Conservation (phyloP, 2,329 filamentous ascomycete genomes). For the Aureobasidium sp. region DNA sequence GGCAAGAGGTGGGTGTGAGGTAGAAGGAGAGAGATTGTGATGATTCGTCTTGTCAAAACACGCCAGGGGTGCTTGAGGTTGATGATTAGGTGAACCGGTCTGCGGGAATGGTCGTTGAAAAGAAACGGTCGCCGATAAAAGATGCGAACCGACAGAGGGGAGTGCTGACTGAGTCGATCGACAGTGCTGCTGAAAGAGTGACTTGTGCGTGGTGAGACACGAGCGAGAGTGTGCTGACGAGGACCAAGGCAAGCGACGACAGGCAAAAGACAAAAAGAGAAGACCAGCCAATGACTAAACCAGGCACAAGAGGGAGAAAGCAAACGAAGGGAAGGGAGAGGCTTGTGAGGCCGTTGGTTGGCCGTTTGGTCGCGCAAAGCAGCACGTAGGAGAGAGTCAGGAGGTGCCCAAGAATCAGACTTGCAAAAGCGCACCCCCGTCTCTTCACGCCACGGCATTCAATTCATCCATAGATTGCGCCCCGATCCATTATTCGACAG, state of each 20-base stretch:
- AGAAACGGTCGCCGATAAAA: conserved; percentile 5
- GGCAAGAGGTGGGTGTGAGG: not conserved
- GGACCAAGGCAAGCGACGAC: not conserved
- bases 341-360: conserved; percentile 7
- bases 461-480: conserved; percentile 2
- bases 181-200: not conserved
- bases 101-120: not conserved
- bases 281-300: not conserved
- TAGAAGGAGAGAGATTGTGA: not conserved
- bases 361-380: conserved; percentile 8
- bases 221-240: not conserved
- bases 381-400: conserved; percentile 3
- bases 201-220: not conserved
- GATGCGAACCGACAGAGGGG: not conserved
- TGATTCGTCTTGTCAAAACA: conserved; percentile 8
- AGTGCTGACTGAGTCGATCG: not conserved
- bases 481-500: not conserved
- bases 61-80: not conserved
- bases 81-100: conserved; percentile 2
- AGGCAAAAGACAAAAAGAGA: not conserved
- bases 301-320: not conserved
- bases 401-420: conserved; percentile 8
- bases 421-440: not conserved
- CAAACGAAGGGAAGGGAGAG: conserved; percentile 1
- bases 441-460: not conserved